A percentile compares a stretch with the other conserved stretches of the same genome.
These are phyloP conservation scores for Yamadazyma endophytica DNA, from an alignment of 805 yeast genomes.

Conservation along the genomic window DNA sequence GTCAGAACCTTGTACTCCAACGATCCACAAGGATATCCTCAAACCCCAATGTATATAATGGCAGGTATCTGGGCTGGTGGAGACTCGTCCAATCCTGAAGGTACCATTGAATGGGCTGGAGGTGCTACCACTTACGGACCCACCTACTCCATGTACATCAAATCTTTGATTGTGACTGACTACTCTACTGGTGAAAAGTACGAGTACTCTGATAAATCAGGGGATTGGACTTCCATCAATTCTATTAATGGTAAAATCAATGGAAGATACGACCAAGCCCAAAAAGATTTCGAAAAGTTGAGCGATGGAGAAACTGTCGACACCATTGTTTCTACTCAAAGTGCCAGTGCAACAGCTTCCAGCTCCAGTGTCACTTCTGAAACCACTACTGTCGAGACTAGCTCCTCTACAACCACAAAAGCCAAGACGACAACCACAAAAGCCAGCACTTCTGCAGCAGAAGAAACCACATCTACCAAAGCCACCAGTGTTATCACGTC, in stretches of 20 bases:
- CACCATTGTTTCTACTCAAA: neutral
- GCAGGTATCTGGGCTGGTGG: slow-evolving; percentile 85
- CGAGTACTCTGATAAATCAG: slow-evolving; percentile 50
- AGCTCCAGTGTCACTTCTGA: too few species aligned
- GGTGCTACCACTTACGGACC: slow-evolving; percentile 66
- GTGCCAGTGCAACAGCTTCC: neutral
- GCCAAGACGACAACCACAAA: slow-evolving; percentile 2
- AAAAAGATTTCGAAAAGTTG: slow-evolving; percentile 25
- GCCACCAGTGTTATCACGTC: neutral
- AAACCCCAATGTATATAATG: slow-evolving; percentile 76
- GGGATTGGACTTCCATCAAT: slow-evolving; percentile 56
- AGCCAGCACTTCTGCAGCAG: neutral
- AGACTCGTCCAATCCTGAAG: slow-evolving; percentile 57
- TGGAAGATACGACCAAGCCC: slow-evolving; percentile 52
- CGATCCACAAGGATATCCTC: slow-evolving; percentile 73
- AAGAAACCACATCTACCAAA: slow-evolving; percentile 2
- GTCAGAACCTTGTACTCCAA: slow-evolving; percentile 61
- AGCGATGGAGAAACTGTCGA: slow-evolving; percentile 24
- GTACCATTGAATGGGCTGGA: slow-evolving; percentile 83
- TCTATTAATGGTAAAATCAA: slow-evolving; percentile 57
- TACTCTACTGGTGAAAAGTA: slow-evolving; percentile 64
- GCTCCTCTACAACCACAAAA: slow-evolving; percentile 3
- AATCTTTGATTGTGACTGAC: slow-evolving; percentile 59
- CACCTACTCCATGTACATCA: slow-evolving; percentile 66
- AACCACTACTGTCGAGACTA: neutral